phyloP scores from a whole-genome alignment of 768 basidiomycete genomes.

The Russula foetens region DNA sequence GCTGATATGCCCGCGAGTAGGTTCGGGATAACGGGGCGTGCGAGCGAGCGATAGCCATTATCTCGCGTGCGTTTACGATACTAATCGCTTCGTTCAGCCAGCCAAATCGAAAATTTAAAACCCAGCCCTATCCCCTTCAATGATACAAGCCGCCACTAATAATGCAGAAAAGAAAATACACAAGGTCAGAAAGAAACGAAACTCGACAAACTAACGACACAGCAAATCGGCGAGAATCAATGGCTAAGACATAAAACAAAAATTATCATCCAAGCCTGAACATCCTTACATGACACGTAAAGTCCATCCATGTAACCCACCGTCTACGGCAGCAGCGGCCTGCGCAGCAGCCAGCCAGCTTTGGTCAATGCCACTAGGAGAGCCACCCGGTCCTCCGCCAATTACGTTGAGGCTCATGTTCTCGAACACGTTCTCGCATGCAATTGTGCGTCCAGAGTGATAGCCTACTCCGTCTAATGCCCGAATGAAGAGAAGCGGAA shows the following conservation, averaged over 20 bases:
- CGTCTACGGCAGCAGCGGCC: constrained; percentile 56
- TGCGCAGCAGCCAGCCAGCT: constrained; percentile 72
- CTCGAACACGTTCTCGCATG: constrained; percentile 76
- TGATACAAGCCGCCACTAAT: constrained; percentile 12
- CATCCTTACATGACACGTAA: constrained; percentile 59
- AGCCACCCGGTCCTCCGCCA: constrained; percentile 34
- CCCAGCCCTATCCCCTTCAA: background rate
- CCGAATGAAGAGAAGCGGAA: constrained; percentile 77
- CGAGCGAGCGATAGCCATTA: too few species aligned
- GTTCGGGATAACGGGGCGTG: too few species aligned
- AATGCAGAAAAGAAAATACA: constrained; percentile 11
- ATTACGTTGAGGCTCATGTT: constrained; percentile 53
- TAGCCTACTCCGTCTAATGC: constrained; percentile 81
- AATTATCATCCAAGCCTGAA: constrained; percentile 1
- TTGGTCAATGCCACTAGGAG: constrained; percentile 43
- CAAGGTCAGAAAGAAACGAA: background rate
- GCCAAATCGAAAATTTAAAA: background rate
- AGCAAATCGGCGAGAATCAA: constrained; percentile 6
- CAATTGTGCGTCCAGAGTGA: constrained; percentile 77
- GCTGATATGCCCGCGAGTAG: too few species aligned
- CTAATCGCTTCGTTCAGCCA: too few species aligned
- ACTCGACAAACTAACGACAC: background rate
- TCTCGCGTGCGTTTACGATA: too few species aligned
- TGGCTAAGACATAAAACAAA: constrained; percentile 1
- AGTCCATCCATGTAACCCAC: constrained; percentile 70